Base-by-base conservation (phyloP, 495 filamentous ascomycete genomes). In the Evansstolkia leycettana region DNA sequence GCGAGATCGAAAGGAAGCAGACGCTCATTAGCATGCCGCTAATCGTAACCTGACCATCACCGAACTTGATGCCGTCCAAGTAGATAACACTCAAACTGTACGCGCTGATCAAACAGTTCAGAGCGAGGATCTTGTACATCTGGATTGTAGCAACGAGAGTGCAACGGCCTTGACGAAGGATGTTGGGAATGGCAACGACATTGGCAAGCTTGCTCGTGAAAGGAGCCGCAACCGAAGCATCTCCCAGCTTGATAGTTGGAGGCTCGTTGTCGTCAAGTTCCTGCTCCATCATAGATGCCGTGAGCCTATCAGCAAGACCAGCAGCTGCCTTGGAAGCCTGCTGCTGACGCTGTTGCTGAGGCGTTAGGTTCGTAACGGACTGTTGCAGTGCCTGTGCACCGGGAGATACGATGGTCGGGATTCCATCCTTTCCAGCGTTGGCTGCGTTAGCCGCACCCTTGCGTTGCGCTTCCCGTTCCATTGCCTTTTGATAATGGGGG, bases 11-110 rank as follows among this genome's bases (percentile, higher is more conserved):
- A 51, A 99, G 64, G 69, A 96, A 99, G 69, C 90, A 99, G 34
- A 99, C 90, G 54, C 88, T 95, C 92, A 99, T 94, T 59, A 99
- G 75, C 85, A 99, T 96, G 45, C 90, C 90, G 44, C 86, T 94
- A 55, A 99, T 96, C 17, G 90, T 99, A 29, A 94, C 88, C 57
- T 99, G 90, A 19, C 89, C 88, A 59, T 99, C 90, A 31, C 90
- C 87, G 48, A 99, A 99, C 62, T 99, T 99, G 69, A 99, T 99
- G 37, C 90, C 90, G 46, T 96, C 90, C 5, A 99, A 67, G 51
- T 99, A 99, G 29, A 99, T 70, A 24, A 99, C 90, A 58, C 80
- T 88, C 47, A 96, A 58, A 64, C 87, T 94, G 74, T 99, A 99
- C 14, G 90, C 90, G 50, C 84, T 93, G 57, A 99, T 99, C 50